phyloP scores from a whole-genome alignment of 2,329 filamentous ascomycete species.

The Madurella fahalii region DNA sequence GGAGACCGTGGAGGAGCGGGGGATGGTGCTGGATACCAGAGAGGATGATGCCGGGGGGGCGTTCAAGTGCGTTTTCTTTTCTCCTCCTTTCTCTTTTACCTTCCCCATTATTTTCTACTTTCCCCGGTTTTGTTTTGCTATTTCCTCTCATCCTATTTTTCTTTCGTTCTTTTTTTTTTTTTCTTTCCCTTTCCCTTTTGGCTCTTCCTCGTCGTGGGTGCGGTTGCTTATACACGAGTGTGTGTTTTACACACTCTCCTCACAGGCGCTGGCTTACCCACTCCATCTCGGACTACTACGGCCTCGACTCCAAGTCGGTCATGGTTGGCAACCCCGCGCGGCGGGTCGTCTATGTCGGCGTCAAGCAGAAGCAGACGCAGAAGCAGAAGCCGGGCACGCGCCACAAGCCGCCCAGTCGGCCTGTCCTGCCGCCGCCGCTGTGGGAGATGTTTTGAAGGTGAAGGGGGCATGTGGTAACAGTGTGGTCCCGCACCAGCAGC shows the following conservation, averaged over 20 bases:
- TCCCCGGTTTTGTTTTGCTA: not conserved
- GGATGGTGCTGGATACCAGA: constrained; percentile 74
- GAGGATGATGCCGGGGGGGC: constrained; percentile 71
- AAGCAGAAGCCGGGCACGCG: constrained; percentile 22
- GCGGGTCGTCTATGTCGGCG: constrained; percentile 77
- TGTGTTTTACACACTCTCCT: constrained; percentile 9
- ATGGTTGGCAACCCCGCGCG: constrained; percentile 66
- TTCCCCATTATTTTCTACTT: constrained; percentile 21
- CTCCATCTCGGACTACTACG: constrained; percentile 88
- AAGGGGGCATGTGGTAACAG: not conserved
- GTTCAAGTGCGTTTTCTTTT: constrained; percentile 64
- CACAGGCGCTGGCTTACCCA: constrained; percentile 85
- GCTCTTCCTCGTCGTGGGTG: not conserved
- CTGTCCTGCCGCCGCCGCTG: constrained; percentile 55
- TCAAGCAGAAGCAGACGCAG: constrained; percentile 46
- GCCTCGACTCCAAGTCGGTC: constrained; percentile 76
- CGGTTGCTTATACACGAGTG: not conserved
- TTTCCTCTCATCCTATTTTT: not conserved
- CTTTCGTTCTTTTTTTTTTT: constrained; percentile 20
- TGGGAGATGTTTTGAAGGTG: constrained; percentile 51
- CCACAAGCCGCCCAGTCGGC: constrained; percentile 23
- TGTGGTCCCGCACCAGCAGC: not conserved
- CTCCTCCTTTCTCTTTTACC: not conserved
- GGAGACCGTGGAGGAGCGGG: constrained; percentile 54
- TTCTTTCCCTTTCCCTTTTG: not conserved